Conservation (phyloP, 2,329 filamentous ascomycete genomes). For the Cryphonectria parasitica region DNA sequence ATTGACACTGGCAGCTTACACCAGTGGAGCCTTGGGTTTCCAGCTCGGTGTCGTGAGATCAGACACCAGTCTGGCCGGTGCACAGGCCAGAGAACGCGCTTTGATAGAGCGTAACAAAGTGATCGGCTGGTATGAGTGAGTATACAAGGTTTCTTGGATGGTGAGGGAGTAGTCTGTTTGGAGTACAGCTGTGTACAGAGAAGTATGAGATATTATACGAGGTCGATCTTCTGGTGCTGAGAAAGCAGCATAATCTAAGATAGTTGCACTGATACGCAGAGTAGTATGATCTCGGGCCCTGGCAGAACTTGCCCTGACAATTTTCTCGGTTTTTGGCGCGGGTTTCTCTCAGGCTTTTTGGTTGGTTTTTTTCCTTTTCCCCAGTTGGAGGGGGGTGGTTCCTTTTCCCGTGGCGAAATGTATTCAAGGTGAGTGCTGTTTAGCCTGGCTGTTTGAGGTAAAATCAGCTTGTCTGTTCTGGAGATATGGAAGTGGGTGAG, state of each 20-base stretch:
- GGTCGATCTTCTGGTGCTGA: slow-evolving; percentile 8
- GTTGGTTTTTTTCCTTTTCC: no score
- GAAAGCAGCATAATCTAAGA: neutral
- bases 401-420: no score
- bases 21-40: neutral
- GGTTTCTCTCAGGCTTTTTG: no score
- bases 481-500: neutral
- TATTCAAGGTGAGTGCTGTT: neutral
- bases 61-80: neutral
- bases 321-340: no score
- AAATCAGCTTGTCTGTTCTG: neutral
- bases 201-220: slow-evolving; percentile 13
- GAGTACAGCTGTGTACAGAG: no score
- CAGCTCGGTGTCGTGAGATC: neutral
- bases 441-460: neutral
- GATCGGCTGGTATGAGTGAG: neutral
- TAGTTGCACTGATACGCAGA: neutral
- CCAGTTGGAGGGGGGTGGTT: no score
- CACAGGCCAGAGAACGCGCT: neutral
- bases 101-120: neutral
- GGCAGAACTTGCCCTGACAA: neutral
- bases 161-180: no score
- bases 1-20: slow-evolving; percentile 11
- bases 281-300: neutral
- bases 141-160: neutral